Evolutionary conservation across 129 eudicot species (phyloP), one percentile per base, ranked within the genome.

Genomic region (Oenanthe sinensis): DNA sequence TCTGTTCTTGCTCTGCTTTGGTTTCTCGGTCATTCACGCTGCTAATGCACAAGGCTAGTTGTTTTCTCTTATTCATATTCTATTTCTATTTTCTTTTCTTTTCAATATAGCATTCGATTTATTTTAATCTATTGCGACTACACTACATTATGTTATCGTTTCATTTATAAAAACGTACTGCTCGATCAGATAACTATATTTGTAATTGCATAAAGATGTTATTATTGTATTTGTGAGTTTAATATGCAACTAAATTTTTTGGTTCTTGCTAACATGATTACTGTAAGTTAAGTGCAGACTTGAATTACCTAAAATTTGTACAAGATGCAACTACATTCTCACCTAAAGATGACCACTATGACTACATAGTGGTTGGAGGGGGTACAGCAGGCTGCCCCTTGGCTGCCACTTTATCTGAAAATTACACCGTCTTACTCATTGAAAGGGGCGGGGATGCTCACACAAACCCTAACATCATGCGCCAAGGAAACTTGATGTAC

Each of bases 311-410:
- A 4, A 50, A 75, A 9, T 28, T 46, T 75, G 67, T 49, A 20
- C 5, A 26, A 24, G 78, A 75, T 46, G 78, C 78, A 33, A 10
- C 24, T n/a, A 26, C 48, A 20, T 74, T 75, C 78, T 16, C 22
- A 39, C 65, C 78, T 36, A 19, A 30, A 50, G 78, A 75, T 10
- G 11, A 70, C 14, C 39, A 70, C 26, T 80, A 55, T 26, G 85
- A 87, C 76, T 87, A 87, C 78, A 83, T 83, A 22, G 55, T 86
- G 10, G 71, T 86, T 17, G 89, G 89, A 78, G 89, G 89, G 5
- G 89, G 89, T 8, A 81, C 87, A 11, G 45, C 71, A 20, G 87
- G 89, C 22, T 81, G 85, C 50, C 83, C 87, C 0, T 47, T 81
- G 19, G 87, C 87, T 7, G 52, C 90, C 28, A 84, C 87, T 15